A percentile compares a stretch with the other conserved stretches of the same genome.
phyloP scores from a whole-genome alignment of 2,329 filamentous ascomycete genomes.

The Pseudogymnoascus sp. region DNA sequence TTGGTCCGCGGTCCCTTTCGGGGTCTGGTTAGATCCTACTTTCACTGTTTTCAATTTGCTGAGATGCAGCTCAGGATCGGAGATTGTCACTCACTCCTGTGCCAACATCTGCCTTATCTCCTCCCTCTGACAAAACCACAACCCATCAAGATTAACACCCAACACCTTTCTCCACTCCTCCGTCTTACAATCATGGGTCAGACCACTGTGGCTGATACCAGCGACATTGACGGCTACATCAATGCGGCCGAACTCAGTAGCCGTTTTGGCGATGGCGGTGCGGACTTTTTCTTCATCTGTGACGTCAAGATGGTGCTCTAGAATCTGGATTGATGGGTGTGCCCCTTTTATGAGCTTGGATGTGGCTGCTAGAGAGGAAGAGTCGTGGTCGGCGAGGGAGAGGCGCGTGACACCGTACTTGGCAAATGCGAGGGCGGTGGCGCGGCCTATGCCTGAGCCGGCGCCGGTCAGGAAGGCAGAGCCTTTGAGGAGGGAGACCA shows the following conservation, averaged over 20 bases:
- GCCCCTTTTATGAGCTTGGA: conserved; percentile 27
- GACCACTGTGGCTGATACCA: conserved; percentile 34
- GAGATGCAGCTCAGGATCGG: neutral
- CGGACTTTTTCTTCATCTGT: conserved; percentile 35
- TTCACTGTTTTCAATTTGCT: neutral
- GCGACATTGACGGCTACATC: conserved; percentile 50
- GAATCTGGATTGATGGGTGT: conserved; percentile 34
- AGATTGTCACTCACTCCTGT: conserved; percentile 33
- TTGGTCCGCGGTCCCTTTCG: conserved; percentile 28
- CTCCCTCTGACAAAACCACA: conserved; percentile 48
- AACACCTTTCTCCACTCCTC: conserved; percentile 42
- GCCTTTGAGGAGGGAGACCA: conserved; percentile 35
- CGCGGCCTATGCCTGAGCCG: conserved; percentile 39
- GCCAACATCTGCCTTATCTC: conserved; percentile 42
- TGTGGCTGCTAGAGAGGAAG: conserved; percentile 26
- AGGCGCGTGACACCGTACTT: conserved; percentile 38
- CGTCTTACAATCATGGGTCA: conserved; percentile 38
- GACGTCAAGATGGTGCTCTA: conserved; percentile 38
- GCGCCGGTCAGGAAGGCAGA: conserved; percentile 41
- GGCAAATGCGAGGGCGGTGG: conserved; percentile 39
- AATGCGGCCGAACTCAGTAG: conserved; percentile 40
- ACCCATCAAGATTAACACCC: conserved; percentile 45
- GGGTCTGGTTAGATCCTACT: neutral
- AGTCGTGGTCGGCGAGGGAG: conserved; percentile 38
- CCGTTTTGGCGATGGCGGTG: conserved; percentile 33